A percentile compares a stretch with the other conserved stretches of the same genome.
phyloP scores from a whole-genome alignment of 73 alveolate species.

The Breviolum minutum region DNA sequence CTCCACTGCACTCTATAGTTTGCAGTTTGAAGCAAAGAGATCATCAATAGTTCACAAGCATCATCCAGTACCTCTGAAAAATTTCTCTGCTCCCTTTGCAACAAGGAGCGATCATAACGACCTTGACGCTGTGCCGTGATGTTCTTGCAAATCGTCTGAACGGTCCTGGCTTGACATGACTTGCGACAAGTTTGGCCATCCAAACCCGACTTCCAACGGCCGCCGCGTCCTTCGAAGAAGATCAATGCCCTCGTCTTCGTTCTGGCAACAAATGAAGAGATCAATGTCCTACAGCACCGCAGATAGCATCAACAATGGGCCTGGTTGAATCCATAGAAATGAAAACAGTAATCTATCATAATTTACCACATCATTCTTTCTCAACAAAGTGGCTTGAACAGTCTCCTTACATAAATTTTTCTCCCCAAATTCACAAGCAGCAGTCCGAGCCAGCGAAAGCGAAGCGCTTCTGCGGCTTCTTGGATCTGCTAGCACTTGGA shows the following conservation, averaged over 20 bases:
- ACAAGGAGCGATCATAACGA: background rate
- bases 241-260: slow-evolving; percentile 68
- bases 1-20: no score
- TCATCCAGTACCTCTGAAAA: background rate
- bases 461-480: background rate
- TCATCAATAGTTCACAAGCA: background rate
- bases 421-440: background rate
- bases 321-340: background rate
- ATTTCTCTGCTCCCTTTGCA: no score
- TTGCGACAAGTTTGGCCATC: background rate
- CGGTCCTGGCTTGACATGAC: background rate
- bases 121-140: slow-evolving; percentile 51
- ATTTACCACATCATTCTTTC: background rate
- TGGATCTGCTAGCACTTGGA: background rate
- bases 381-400: background rate
- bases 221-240: slow-evolving; percentile 21
- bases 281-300: slow-evolving; percentile 27
- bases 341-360: background rate
- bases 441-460: background rate
- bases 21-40: background rate
- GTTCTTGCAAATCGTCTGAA: slow-evolving; percentile 31
- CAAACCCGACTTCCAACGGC: background rate
- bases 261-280: slow-evolving; percentile 57
- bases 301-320: background rate
- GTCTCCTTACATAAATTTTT: background rate